phyloP scores from a whole-genome alignment of 176 grass and related monocot genomes.

The Stipa capillata region DNA sequence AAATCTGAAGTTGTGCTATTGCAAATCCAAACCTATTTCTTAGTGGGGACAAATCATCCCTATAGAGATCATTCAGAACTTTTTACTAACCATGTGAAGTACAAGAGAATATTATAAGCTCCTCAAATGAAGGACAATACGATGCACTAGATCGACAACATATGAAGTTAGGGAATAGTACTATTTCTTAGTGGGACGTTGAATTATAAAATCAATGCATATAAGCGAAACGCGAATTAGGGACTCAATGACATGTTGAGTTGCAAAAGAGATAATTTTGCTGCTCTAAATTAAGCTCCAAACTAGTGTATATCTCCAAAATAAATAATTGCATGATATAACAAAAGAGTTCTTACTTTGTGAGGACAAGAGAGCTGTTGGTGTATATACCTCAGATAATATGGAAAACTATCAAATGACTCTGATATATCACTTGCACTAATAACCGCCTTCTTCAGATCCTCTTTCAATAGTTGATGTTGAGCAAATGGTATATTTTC shows the following conservation, averaged over 20 bases:
- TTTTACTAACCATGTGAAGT: not conserved
- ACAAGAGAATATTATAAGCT: not conserved
- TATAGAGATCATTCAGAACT: not conserved
- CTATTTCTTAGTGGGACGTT: not conserved
- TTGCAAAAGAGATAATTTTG: not conserved
- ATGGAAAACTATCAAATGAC: slow-evolving; percentile 82
- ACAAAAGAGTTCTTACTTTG: not conserved
- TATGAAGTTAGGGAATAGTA: not conserved
- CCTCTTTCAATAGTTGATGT: slow-evolving; percentile 60
- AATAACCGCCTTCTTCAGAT: slow-evolving; percentile 61
- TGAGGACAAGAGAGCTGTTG: not conserved
- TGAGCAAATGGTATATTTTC: slow-evolving; percentile 28
- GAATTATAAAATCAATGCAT: not conserved
- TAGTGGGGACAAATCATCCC: not conserved
- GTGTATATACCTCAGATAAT: slow-evolving; percentile 72
- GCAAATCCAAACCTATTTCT: not conserved
- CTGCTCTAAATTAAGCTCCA: not conserved
- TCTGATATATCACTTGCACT: slow-evolving; percentile 57
- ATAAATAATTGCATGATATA: not conserved
- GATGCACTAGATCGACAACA: not conserved
- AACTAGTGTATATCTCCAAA: not conserved
- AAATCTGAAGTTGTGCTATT: no score
- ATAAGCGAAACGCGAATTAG: not conserved
- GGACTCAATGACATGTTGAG: not conserved
- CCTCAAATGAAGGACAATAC: not conserved